These are phyloP conservation scores for Musa beccarii DNA, from an alignment of 176 grass and related monocot species.

Conservation along the genomic window DNA sequence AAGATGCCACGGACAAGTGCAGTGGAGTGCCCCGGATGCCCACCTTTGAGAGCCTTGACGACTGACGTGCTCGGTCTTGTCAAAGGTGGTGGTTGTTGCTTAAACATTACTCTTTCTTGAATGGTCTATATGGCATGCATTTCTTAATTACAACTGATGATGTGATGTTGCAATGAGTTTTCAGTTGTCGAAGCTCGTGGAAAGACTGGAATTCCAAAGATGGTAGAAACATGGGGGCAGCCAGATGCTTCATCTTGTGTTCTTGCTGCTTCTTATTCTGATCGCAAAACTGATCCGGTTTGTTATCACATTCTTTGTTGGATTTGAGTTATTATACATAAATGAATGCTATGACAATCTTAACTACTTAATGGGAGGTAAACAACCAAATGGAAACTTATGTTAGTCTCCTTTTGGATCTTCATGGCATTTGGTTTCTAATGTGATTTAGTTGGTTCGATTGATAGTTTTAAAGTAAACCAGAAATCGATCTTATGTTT, in stretches of 20 bases:
- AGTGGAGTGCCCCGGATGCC: conserved; percentile 68
- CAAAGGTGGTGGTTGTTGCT: conserved; percentile 44
- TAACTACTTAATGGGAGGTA: neutral
- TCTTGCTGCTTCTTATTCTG: conserved; percentile 51
- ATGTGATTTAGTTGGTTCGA: too few species aligned
- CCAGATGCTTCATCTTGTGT: conserved; percentile 55
- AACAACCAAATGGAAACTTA: neutral
- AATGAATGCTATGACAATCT: neutral
- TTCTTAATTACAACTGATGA: neutral
- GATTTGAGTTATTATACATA: neutral
- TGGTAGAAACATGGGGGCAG: conserved; percentile 79
- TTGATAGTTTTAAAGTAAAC: neutral
- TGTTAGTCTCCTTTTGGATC: neutral
- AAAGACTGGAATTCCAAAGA: conserved; percentile 46
- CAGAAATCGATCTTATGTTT: neutral
- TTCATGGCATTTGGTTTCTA: too few species aligned
- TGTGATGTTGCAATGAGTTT: neutral
- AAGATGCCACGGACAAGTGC: conserved; percentile 65
- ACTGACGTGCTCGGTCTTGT: conserved; percentile 77
- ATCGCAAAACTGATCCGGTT: conserved; percentile 51
- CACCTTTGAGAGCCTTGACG: conserved; percentile 61
- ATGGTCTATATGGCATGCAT: neutral
- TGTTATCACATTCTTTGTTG: neutral
- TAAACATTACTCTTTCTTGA: neutral
- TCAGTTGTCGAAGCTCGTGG: conserved; percentile 65